A percentile compares a stretch with the other conserved stretches of the same genome.
Conservation (phyloP, 2,329 filamentous ascomycete species). For the Pseudopithomyces maydicus region DNA sequence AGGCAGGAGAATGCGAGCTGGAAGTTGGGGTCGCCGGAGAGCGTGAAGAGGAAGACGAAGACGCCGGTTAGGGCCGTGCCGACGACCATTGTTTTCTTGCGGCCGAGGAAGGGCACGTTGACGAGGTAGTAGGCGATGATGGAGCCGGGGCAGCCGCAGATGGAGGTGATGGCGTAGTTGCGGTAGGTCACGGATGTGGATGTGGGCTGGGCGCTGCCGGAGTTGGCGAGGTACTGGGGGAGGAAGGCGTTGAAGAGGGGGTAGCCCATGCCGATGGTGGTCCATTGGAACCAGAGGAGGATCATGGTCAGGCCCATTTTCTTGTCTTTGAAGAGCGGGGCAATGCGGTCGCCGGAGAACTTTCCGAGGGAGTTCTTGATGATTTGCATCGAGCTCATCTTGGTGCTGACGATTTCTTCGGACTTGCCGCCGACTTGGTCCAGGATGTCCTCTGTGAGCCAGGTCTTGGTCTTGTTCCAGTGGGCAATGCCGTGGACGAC, state of each 20-base stretch:
- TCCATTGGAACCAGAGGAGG: constrained; percentile 78
- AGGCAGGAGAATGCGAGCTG: constrained; percentile 71
- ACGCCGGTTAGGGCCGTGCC: constrained; percentile 70
- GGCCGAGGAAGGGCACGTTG: constrained; percentile 71
- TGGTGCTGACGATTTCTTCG: constrained; percentile 45
- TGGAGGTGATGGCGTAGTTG: constrained; percentile 80
- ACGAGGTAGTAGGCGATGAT: constrained; percentile 77
- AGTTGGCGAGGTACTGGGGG: constrained; percentile 78
- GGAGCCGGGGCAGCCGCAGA: constrained; percentile 77
- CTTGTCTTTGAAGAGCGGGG: constrained; percentile 63
- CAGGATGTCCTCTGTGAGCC: constrained; percentile 71
- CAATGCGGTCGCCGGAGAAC: constrained; percentile 71
- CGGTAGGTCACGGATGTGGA: constrained; percentile 63
- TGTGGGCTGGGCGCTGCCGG: constrained; percentile 43
- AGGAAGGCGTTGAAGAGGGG: constrained; percentile 89
- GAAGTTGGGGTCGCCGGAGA: constrained; percentile 60
- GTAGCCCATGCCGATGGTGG: constrained; percentile 83
- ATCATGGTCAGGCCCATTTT: constrained; percentile 55
- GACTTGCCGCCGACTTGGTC: constrained; percentile 58
- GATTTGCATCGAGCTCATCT: constrained; percentile 54
- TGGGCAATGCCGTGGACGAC: constrained; percentile 79
- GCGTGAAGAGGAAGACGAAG: constrained; percentile 70
- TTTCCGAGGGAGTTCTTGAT: constrained; percentile 65
- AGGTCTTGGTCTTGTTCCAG: constrained; percentile 61
- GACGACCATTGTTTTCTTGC: constrained; percentile 72